A percentile compares a stretch with the other conserved stretches of the same genome.
Evolutionary conservation across 164 flowering plant genomes (phyloP).

Genomic region (Cinnamomum micranthum): DNA sequence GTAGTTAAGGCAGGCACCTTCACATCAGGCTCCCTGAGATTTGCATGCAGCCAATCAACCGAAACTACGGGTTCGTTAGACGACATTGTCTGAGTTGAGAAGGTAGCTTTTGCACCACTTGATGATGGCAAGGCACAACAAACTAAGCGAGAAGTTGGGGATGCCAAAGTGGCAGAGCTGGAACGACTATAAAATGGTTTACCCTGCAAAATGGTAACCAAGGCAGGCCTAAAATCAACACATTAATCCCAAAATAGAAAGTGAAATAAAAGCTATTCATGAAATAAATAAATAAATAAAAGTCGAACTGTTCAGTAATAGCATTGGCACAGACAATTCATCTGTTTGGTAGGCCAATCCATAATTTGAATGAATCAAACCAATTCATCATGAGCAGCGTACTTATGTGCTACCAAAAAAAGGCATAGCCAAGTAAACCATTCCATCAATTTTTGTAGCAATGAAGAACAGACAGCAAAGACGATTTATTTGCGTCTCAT

Average conservation of each 20-base stretch:
- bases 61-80: slow-evolving; percentile 87
- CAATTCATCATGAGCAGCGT: background rate
- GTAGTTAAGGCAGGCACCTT: slow-evolving; percentile 46
- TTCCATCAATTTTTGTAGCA: too few relatives aligned
- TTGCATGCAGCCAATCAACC: slow-evolving; percentile 90
- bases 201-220: slow-evolving; percentile 40
- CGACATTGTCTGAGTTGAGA: slow-evolving; percentile 44
- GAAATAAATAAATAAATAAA: too few relatives aligned
- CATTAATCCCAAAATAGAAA: too few relatives aligned
- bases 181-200: slow-evolving; percentile 25
- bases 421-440: too few relatives aligned
- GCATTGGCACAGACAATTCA: background rate
- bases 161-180: slow-evolving; percentile 15
- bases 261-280: background rate
- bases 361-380: background rate
- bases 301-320: background rate
- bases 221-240: background rate
- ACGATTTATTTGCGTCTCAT: background rate
- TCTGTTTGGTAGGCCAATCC: background rate
- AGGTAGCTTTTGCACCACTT: slow-evolving; percentile 34
- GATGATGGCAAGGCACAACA: slow-evolving; percentile 38
- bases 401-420: background rate
- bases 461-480: too few relatives aligned
- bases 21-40: slow-evolving; percentile 69
- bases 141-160: slow-evolving; percentile 21